Percentiles rank a stretch among this genome's conserved stretches.
These are phyloP conservation scores for Cladosporium sphaerospermum DNA, from an alignment of 2,329 filamentous ascomycete species.

Conservation along the genomic window DNA sequence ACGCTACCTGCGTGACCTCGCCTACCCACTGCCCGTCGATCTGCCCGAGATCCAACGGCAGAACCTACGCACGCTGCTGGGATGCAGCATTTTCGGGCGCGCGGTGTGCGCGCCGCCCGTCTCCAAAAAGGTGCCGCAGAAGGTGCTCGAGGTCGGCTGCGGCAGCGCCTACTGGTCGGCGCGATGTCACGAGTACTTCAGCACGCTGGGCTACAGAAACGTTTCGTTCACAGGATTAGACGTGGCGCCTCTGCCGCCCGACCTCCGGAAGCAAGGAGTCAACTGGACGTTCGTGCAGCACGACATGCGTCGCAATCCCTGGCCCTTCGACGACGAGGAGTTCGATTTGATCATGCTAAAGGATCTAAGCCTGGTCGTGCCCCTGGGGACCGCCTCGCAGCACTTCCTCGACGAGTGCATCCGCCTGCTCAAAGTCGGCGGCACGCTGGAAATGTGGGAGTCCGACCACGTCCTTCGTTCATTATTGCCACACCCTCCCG, in stretches of 20 bases:
- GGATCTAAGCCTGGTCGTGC: constrained; percentile 67
- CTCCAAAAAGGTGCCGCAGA: constrained; percentile 60
- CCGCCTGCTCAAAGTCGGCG: constrained; percentile 69
- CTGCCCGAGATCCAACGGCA: constrained; percentile 82
- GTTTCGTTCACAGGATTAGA: constrained; percentile 80
- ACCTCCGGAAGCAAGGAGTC: constrained; percentile 64
- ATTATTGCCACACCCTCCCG: constrained; percentile 69
- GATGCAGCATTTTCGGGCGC: constrained; percentile 73
- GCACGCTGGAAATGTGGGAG: constrained; percentile 83
- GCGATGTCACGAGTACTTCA: constrained; percentile 76
- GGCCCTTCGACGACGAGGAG: constrained; percentile 71
- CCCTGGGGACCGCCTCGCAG: constrained; percentile 49
- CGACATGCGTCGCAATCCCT: constrained; percentile 67
- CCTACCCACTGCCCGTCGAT: constrained; percentile 85
- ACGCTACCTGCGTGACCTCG: constrained; percentile 71
- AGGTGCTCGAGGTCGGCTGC: constrained; percentile 80
- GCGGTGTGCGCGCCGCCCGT: constrained; percentile 69
- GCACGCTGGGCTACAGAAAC: constrained; percentile 58
- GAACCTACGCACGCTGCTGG: constrained; percentile 72
- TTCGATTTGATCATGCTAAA: constrained; percentile 89
- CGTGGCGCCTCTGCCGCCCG: constrained; percentile 64
- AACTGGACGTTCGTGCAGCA: constrained; percentile 86
- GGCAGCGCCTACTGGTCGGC: constrained; percentile 86
- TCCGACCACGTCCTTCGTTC: constrained; percentile 79
- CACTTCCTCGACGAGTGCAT: constrained; percentile 65